Base-by-base conservation (phyloP, 352 stramenopile genomes). In the Globisporangium orthogonon region DNA sequence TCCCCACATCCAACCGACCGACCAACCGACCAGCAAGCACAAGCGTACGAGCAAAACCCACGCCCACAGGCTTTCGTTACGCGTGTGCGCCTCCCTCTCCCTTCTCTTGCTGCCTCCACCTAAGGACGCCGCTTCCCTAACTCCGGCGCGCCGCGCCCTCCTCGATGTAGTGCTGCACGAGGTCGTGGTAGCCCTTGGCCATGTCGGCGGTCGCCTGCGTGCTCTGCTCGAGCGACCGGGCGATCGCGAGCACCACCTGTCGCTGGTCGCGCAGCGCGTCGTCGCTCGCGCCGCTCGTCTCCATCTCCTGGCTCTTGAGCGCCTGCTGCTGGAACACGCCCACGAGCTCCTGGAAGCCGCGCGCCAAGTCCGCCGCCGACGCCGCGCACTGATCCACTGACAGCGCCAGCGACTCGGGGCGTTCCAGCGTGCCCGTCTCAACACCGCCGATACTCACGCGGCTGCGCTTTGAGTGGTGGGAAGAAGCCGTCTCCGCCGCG, bases 381-480 rank as follows among this genome's bases (percentile, higher is more conserved):
- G 64, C 61, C 3, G 73, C 73, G 28, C 76, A 77, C 45, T 84
- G 71, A 63, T 84, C 71, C 29, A 86, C 71, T 4, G 76, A 80
- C 33, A 54, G 71, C 17, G 61, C 52, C 35, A 86, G 58, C 31
- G 67, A 52, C 30, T 41, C 40, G 31, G 18, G 56, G 28, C 29
- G 18, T 37, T 45, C 13, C 1, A 18, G 3, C 5, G 6, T 13
- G 4, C 10, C 31, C 7, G 17, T 15, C 7, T 52, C 31, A n/a
- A n/a, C n/a, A n/a, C n/a, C n/a, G n/a, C n/a, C n/a, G n/a, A n/a
- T n/a, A n/a, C 2, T 28, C 23, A 13, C 13, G 33, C n/a, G n/a
- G 15, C 30, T 31, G 31, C 31, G 31, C 31, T 35, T 35, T 6
- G 31, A 7, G 3, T 35, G 31, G 3, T 35, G 31, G 31, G 6